Conservation (phyloP, 768 basidiomycete species). For the Mycena pura region DNA sequence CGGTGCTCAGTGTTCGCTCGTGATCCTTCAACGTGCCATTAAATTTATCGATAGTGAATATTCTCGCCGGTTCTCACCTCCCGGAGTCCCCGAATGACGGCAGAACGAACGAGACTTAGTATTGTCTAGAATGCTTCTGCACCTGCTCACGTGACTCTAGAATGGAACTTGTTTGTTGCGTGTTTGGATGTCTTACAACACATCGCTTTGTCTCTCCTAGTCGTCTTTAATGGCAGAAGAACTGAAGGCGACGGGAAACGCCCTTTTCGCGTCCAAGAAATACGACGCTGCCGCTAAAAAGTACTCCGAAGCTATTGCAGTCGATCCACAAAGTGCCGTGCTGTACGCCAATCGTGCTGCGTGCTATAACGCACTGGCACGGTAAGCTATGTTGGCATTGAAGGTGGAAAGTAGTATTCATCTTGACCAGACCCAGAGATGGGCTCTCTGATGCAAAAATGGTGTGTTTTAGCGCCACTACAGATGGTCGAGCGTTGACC, state of each 20-base stretch:
- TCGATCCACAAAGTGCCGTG: constrained; percentile 40
- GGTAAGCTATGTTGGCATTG: constrained; percentile 24
- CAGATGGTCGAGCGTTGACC: neutral
- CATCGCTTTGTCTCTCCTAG: too few relatives aligned
- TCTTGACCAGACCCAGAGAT: neutral
- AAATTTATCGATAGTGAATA: too few relatives aligned
- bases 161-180: too few relatives aligned
- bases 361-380: constrained; percentile 34
- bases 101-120: too few relatives aligned
- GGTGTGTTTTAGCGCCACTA: neutral
- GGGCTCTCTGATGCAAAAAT: constrained; percentile 10
- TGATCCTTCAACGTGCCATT: too few relatives aligned
- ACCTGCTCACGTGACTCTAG: too few relatives aligned
- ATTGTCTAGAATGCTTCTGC: too few relatives aligned
- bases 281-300: constrained; percentile 36
- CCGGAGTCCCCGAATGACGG: too few relatives aligned
- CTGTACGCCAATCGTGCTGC: constrained; percentile 48
- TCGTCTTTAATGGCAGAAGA: constrained; percentile 2
- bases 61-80: too few relatives aligned
- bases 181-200: too few relatives aligned
- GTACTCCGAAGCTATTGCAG: constrained; percentile 42
- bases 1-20: too few relatives aligned
- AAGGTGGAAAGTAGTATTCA: neutral
- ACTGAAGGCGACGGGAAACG: constrained; percentile 46
- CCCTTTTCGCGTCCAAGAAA: constrained; percentile 36